Base-by-base conservation (phyloP, 495 filamentous ascomycete species). In the Emericellopsis terricola region DNA sequence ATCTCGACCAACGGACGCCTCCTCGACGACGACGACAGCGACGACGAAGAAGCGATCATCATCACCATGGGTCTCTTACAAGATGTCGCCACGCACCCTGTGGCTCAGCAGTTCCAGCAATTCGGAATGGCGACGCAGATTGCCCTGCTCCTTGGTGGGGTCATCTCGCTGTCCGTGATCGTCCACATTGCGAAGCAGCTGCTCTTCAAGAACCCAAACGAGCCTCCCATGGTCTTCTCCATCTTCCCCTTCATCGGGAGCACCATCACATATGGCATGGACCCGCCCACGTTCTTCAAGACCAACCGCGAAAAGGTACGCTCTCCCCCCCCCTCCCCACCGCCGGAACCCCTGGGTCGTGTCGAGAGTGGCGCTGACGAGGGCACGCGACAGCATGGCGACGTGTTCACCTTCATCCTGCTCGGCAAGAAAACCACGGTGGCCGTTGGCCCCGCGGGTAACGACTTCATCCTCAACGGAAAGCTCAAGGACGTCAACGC, bases 391-490 rank as follows among this genome's bases (percentile, higher is more conserved):
- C 15, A 83, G 76, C 73, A 81, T 54, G 79, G 79, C 36, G 79
- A 85, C 52, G 64, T 78, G 34, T 84, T 80, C 42, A 84, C 79
- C 2, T 86, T 84, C 49, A 57, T 83, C 29, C 59, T 86, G 13
- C 63, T 86, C 18, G 80, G 80, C 31, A 71, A 67, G 49, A 78
- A 76, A 51, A 81, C 70, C 14, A 84, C 80, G 3, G 80, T 80
- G 7, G 81, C 68, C 40, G 58, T 91, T 30, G 82, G 82, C 1
- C 58, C 69, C n/a, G 60, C 77, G 38, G 82, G 82, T 38, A 91
- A 86, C 48, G 77, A 86, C 18, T 87, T 89, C 45, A 80, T 89
- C 47, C 64, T 89, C 31, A 86, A 89, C 51, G 81, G 76, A 42
- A 89, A 85, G 49, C 62, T 81, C 30, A 74, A 71, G 46, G 80